These are phyloP conservation scores for Trametes pubescens DNA, from an alignment of 1,284 basidiomycete genomes.

Conservation along the genomic window DNA sequence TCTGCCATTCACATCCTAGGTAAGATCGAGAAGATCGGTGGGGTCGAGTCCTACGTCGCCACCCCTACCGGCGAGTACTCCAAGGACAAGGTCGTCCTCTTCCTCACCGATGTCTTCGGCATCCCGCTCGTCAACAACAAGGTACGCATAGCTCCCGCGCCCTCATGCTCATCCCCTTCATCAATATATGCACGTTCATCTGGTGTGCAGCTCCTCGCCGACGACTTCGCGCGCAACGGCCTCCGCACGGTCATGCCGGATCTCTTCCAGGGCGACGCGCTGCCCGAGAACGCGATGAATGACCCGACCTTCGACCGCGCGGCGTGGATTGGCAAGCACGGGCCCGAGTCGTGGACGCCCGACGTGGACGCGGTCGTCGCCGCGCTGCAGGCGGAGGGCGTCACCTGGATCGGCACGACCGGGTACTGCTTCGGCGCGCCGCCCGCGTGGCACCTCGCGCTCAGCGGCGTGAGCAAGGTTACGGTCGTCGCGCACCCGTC, in stretches of 20 bases:
- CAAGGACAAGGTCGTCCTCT: slow-evolving; percentile 65
- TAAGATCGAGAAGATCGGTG: slow-evolving; percentile 53
- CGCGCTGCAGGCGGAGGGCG: slow-evolving; percentile 64
- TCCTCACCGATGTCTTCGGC: slow-evolving; percentile 73
- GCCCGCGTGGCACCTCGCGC: slow-evolving; percentile 67
- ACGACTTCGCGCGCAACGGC: slow-evolving; percentile 79
- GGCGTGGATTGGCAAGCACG: slow-evolving; percentile 61
- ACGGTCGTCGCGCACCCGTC: slow-evolving; percentile 74
- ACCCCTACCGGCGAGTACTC: slow-evolving; percentile 56
- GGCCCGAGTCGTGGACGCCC: slow-evolving; percentile 54
- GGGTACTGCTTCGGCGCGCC: slow-evolving; percentile 79
- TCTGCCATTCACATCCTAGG: slow-evolving; percentile 41
- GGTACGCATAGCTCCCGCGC: slow-evolving; percentile 43
- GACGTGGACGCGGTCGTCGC: slow-evolving; percentile 63
- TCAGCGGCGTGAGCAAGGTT: slow-evolving; percentile 64
- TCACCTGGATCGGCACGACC: slow-evolving; percentile 65
- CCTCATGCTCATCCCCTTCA: neutral
- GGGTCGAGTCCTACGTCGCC: slow-evolving; percentile 60
- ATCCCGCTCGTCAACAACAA: slow-evolving; percentile 61
- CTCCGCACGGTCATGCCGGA: slow-evolving; percentile 70
- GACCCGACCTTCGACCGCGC: slow-evolving; percentile 48
- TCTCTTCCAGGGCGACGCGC: slow-evolving; percentile 66
- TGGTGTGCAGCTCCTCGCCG: slow-evolving; percentile 62
- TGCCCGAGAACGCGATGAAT: slow-evolving; percentile 50
- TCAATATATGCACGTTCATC: neutral